phyloP scores from a whole-genome alignment of 2,329 filamentous ascomycete species.

The Fusarium sp. region DNA sequence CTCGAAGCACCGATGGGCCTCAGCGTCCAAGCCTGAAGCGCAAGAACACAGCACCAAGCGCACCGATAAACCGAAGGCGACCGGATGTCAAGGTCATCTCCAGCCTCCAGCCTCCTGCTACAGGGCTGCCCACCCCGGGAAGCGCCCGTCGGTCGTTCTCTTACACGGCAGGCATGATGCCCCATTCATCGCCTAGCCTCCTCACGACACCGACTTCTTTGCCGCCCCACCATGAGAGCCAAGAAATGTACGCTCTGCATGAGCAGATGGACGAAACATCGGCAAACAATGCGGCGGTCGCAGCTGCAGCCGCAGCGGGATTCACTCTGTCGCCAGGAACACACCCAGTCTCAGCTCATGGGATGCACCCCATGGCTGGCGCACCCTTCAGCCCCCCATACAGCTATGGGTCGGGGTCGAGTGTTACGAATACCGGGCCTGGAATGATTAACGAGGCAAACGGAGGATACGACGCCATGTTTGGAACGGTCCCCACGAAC shows the following conservation, averaged over 20 bases:
- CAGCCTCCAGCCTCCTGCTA: slow-evolving; percentile 44
- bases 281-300: slow-evolving; percentile 50
- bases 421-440: slow-evolving; percentile 44
- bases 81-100: slow-evolving; percentile 53
- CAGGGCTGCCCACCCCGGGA: slow-evolving; percentile 47
- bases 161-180: slow-evolving; percentile 47
- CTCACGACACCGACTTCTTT: slow-evolving; percentile 55
- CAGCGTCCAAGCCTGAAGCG: slow-evolving; percentile 60
- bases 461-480: slow-evolving; percentile 69
- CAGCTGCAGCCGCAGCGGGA: slow-evolving; percentile 53
- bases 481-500: slow-evolving; percentile 66
- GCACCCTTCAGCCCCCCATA: slow-evolving; percentile 59
- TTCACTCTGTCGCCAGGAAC: slow-evolving; percentile 48
- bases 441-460: slow-evolving; percentile 48
- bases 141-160: slow-evolving; percentile 56
- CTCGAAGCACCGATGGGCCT: slow-evolving; percentile 50
- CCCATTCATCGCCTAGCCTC: slow-evolving; percentile 55
- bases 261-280: slow-evolving; percentile 51
- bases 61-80: slow-evolving; percentile 53
- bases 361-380: slow-evolving; percentile 48
- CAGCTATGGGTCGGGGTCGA: slow-evolving; percentile 52
- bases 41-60: slow-evolving; percentile 58
- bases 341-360: slow-evolving; percentile 36
- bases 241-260: slow-evolving; percentile 50
- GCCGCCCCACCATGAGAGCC: slow-evolving; percentile 50